phyloP scores from a whole-genome alignment of 2,329 filamentous ascomycete genomes.

The Aspergillus arachidicola region DNA sequence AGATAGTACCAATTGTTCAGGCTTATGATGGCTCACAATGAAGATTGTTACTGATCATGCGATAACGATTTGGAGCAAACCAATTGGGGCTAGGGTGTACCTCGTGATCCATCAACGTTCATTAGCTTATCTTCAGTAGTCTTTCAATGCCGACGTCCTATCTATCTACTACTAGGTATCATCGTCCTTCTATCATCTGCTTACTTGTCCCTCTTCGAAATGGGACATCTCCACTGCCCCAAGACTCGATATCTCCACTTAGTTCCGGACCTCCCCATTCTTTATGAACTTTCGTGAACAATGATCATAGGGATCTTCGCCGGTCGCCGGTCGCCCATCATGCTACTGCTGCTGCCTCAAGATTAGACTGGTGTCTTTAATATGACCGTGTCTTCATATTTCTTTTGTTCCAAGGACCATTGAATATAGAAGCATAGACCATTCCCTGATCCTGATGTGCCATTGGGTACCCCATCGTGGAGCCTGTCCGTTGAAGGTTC shows the following conservation, averaged over 20 bases:
- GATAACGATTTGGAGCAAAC: background rate
- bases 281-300: background rate
- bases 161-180: background rate
- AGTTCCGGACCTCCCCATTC: background rate
- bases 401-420: background rate
- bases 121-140: conserved; percentile 2
- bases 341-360: background rate
- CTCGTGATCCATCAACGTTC: background rate
- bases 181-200: background rate
- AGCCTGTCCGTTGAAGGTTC: background rate
- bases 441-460: background rate
- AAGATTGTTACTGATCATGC: conserved; percentile 7
- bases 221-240: background rate
- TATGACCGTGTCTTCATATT: background rate
- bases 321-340: background rate
- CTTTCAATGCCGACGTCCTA: background rate
- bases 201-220: background rate
- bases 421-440: background rate
- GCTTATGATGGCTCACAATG: conserved; percentile 8
- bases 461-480: background rate
- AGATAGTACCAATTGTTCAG: background rate
- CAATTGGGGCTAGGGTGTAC: background rate
- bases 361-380: background rate
- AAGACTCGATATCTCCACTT: background rate
- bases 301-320: background rate